phyloP scores from a whole-genome alignment of 2,329 filamentous ascomycete genomes.

The Colletotrichum tanaceti region DNA sequence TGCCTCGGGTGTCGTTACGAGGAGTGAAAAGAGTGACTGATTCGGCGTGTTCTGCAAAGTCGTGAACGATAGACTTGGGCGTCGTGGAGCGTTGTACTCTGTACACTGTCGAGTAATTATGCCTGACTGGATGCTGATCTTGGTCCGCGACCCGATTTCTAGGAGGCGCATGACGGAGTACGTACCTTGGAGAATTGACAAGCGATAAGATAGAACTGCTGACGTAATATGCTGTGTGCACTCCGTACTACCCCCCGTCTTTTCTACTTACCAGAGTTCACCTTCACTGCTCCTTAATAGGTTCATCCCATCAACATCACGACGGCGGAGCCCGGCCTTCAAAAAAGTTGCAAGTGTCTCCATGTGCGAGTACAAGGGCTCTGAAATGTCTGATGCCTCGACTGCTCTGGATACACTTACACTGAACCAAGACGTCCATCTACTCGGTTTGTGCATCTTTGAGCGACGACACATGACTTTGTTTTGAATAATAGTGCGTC shows the following conservation, averaged over 20 bases:
- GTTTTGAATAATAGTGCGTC: neutral
- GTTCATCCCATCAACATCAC: slow-evolving; percentile 16
- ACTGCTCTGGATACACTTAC: no score
- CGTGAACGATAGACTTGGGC: neutral
- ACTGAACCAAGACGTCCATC: neutral
- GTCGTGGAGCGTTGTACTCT: no score
- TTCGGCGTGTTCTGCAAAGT: neutral
- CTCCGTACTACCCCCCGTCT: no score
- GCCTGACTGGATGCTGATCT: slow-evolving; percentile 14
- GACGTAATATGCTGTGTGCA: neutral
- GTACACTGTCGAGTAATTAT: no score
- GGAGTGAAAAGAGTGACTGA: neutral
- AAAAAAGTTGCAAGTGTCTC: neutral
- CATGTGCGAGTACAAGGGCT: neutral
- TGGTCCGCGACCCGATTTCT: slow-evolving; percentile 9
- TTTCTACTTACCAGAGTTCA: neutral
- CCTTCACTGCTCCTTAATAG: neutral
- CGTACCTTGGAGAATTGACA: slow-evolving; percentile 13
- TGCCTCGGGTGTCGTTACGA: neutral
- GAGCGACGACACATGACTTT: neutral
- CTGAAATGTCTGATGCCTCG: neutral
- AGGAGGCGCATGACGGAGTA: slow-evolving; percentile 17
- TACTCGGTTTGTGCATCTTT: neutral
- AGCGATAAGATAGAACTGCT: slow-evolving; percentile 30
- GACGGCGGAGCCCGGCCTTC: neutral